Evolutionary conservation across 768 basidiomycete species (phyloP), one percentile per base, ranked within the genome.

Genomic region (Erythrobasidium yunnanense): DNA sequence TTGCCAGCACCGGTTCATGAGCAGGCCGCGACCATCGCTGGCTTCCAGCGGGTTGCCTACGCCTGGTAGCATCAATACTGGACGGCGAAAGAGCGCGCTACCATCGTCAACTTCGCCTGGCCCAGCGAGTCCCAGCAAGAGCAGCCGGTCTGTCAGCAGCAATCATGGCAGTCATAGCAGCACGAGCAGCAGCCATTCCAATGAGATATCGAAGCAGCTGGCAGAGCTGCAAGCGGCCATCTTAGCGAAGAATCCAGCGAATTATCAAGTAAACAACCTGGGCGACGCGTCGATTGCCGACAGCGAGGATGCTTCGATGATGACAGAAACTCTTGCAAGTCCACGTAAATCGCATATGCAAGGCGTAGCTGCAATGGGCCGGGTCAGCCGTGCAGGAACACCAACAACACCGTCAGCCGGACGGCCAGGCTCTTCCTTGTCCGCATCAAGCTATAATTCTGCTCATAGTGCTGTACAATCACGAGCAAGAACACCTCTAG

Each of bases 181-280:
- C n/a, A n/a, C n/a, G n/a, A n/a, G n/a, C n/a, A n/a, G n/a, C n/a
- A n/a, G n/a, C n/a, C n/a, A n/a, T n/a, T n/a, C 18, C 47, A 38
- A 63, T 51, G 60, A 63, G 47, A 63, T 63, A 13, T 29, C 60
- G 18, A n/a, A 27, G 3, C 22, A 47, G 42, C 32, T 63, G 45
- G 42, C 60, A 15, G 60, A 63, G 49, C 60, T 63, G 2, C 60
- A 63, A 34, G 60, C 60, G 49, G 60, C 60, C 15, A 63, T 63
- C 4, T 29, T 46, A n/a, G 42, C 25, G 15, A 49, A 51, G 27
- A 38, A 63, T 51, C 60, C 60, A 6, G 60, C 57, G 20, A 60
- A 45, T 25, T 60, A 60, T 27, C 11, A 23, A 11, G 15, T 15
- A n/a, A n/a, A n/a, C n/a, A n/a, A n/a, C n/a, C n/a, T n/a, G n/a